These are phyloP conservation scores for Rheum nobile DNA, from an alignment of 148 eudicot species.

Conservation along the genomic window DNA sequence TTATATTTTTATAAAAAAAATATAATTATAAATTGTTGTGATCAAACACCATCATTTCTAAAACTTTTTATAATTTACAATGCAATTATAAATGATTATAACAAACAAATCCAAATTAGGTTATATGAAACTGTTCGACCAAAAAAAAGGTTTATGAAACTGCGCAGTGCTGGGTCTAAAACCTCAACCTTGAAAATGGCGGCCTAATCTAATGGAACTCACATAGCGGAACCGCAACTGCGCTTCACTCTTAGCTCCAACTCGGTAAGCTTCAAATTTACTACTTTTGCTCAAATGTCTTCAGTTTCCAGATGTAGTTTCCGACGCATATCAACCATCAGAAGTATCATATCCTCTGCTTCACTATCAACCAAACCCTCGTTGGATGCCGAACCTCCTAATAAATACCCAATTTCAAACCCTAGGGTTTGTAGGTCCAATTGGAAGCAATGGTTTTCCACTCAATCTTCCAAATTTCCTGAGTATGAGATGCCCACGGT, in stretches of 20 bases:
- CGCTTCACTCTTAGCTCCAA: background rate
- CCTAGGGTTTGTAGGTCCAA: conserved; percentile 18
- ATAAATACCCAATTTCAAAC: conserved; percentile 18
- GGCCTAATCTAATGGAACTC: background rate
- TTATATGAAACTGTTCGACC: too few species aligned
- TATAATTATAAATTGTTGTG: too few species aligned
- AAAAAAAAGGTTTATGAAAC: too few species aligned
- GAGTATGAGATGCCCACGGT: conserved; percentile 96
- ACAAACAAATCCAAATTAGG: too few species aligned
- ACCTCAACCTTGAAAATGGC: background rate
- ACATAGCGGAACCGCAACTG: background rate
- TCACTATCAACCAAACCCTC: conserved; percentile 7
- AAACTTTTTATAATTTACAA: too few species aligned
- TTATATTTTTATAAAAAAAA: too few species aligned
- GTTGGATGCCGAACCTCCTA: conserved; percentile 3
- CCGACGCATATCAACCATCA: conserved; percentile 9
- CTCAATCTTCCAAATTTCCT: conserved; percentile 48
- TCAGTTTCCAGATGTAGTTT: conserved; percentile 23
- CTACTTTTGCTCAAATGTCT: conserved; percentile 21
- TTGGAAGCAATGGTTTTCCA: conserved; percentile 32
- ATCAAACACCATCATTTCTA: too few species aligned
- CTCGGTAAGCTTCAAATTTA: conserved; percentile 13
- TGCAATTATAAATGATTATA: too few species aligned
- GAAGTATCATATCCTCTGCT: conserved; percentile 4
- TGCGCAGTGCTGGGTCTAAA: background rate